Percentiles rank a stretch among this genome's conserved stretches.
Evolutionary conservation across 2,329 filamentous ascomycete genomes (phyloP).

Genomic region (Helotiales sp.): DNA sequence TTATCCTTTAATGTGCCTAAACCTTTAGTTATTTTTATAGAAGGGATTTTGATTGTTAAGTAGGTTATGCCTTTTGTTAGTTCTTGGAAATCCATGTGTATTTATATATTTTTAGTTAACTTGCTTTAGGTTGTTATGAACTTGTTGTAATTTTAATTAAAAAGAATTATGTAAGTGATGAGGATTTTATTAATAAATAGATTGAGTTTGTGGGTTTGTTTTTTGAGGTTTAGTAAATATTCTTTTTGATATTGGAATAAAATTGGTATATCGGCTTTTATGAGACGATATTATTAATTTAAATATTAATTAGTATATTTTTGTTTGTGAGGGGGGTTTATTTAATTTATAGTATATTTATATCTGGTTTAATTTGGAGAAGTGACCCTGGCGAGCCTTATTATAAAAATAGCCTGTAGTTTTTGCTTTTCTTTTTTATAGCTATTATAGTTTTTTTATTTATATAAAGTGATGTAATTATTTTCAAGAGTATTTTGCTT

Average conservation of each 20-base stretch:
- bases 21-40: neutral
- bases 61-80: neutral
- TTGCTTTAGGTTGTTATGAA: constrained; percentile 3
- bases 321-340: constrained; percentile 1
- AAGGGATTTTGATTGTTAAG: constrained; percentile 9
- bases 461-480: constrained; percentile 1
- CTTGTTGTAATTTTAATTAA: constrained; percentile 11
- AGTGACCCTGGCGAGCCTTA: constrained; percentile 4
- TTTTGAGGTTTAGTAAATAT: neutral
- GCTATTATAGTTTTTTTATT: constrained; percentile 9
- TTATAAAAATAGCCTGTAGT: constrained; percentile 6
- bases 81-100: constrained; percentile 10
- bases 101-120: constrained; percentile 9
- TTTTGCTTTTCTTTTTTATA: constrained; percentile 9
- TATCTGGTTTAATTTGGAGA: too few species aligned
- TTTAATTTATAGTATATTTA: constrained; percentile 12
- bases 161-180: neutral
- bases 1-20: neutral
- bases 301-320: constrained; percentile 14
- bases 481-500: constrained; percentile 6
- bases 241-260: constrained; percentile 12
- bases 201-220: constrained; percentile 13
- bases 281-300: constrained; percentile 11
- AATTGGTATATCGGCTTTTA: constrained; percentile 15
- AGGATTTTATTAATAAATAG: constrained; percentile 13